Evolutionary conservation across 495 filamentous ascomycete species (phyloP), one percentile per base, ranked within the genome.

Genomic region (Opeltia flavorubescens): DNA sequence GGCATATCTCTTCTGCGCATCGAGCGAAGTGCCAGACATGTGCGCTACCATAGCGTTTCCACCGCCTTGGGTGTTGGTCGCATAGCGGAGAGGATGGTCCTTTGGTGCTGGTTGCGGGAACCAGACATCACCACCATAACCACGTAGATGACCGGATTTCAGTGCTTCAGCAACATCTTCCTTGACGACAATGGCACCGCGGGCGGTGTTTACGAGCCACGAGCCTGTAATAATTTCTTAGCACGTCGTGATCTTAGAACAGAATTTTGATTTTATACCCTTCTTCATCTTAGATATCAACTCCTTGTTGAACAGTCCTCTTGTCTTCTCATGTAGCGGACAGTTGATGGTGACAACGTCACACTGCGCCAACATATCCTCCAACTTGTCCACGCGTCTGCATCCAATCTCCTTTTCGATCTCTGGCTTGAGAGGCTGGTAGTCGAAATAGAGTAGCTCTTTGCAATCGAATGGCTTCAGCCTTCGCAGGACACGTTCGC

Each of bases 301-400:
- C n/a, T 95, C 86, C 83, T 96, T 96, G 77, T 95, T 95, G 75
- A 98, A 98, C 55, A 98, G 63, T 52, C 91, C 91, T 27, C 76
- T 73, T 38, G 91, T 98, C 76, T 91, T 93, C 75, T 95, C 91
- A 70, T 98, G 91, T 52, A 98, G 77, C 50, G 91, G 91, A 78
- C 89, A 95, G 78, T 98, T 98, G 69, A 98, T 96, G 59, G 91
- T 98, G 59, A 98, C 91, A 34, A 98, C 84, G 56, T 98, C 91
- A 66, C 89, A 95, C 76, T 95, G 88, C 46, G 75, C 74, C 47
- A 98, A 69, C 80, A 98, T 83, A 68, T 98, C 91, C 75, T 95
- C 89, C 55, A 98, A 78, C 58, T 60, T 71, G 11, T 84, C 76
- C 30, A 95, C 88, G 47, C 91, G 78, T 57, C 91, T 76, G 75